These are phyloP conservation scores for Raffaelea arxii DNA, from an alignment of 2,329 filamentous ascomycete species.

Conservation along the genomic window DNA sequence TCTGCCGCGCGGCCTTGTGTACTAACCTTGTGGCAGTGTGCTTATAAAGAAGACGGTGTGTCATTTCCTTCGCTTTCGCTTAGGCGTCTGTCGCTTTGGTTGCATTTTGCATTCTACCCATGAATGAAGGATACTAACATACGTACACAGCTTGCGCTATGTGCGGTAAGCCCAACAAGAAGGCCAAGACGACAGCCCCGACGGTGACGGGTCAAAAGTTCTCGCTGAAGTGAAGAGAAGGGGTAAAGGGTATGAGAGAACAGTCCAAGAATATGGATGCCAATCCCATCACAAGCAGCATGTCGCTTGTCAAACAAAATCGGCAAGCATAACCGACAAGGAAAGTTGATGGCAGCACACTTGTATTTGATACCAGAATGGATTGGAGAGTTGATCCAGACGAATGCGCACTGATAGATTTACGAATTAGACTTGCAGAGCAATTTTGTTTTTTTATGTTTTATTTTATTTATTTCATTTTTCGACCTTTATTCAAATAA, in stretches of 20 bases:
- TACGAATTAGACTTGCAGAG: too few species aligned
- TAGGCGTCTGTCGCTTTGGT: neutral
- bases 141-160: slow-evolving; percentile 55
- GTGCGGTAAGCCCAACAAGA: slow-evolving; percentile 51
- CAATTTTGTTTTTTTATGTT: neutral
- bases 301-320: too few species aligned
- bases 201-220: slow-evolving; percentile 52
- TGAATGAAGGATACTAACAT: too few species aligned
- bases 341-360: too few species aligned
- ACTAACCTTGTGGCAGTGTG: slow-evolving; percentile 28
- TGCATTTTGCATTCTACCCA: too few species aligned
- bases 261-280: neutral
- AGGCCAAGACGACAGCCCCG: slow-evolving; percentile 38
- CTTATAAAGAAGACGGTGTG: slow-evolving; percentile 51
- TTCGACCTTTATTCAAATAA: slow-evolving; percentile 20
- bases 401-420: too few species aligned
- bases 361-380: too few species aligned
- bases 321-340: too few species aligned
- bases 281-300: neutral
- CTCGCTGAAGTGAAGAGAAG: slow-evolving; percentile 41
- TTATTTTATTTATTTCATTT: neutral
- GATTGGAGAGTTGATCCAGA: too few species aligned
- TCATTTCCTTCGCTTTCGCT: slow-evolving; percentile 5
- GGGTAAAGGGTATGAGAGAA: neutral
- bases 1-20: neutral